Base-by-base conservation (phyloP, 352 stramenopile species). In the Globisporangium camurandrum region DNA sequence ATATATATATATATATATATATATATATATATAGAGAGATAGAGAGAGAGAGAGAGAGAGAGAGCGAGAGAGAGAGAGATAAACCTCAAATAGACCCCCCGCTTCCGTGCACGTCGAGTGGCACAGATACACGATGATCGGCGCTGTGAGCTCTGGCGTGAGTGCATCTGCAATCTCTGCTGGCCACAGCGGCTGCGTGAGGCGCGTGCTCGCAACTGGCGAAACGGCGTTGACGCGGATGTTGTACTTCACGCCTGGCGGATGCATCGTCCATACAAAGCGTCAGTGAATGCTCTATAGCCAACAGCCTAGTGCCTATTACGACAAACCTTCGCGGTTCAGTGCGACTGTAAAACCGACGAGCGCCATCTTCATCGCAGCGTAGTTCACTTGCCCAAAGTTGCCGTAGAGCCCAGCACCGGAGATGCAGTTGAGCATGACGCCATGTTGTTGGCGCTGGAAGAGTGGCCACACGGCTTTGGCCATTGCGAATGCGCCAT, bases 271-370 rank as follows among this genome's bases (percentile, higher is more conserved):
- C n/a, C n/a, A n/a, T n/a, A n/a, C n/a, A n/a, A n/a, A n/a, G n/a
- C n/a, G n/a, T n/a, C n/a, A n/a, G n/a, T n/a, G n/a, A n/a, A n/a
- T n/a, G n/a, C n/a, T n/a, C n/a, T n/a, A n/a, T n/a, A n/a, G n/a
- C n/a, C n/a, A n/a, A n/a, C n/a, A n/a, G n/a, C n/a, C n/a, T n/a
- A n/a, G n/a, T n/a, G n/a, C n/a, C n/a, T n/a, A n/a, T n/a, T n/a
- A n/a, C n/a, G n/a, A n/a, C n/a, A n/a, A n/a, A n/a, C n/a, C n/a
- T 59, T 96, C 87, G 62, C 90, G 79, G 31, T 86, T 86, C 31
- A 97, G 66, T 45, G 96, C 84, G 62, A 95, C 91, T 51, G 86
- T 94, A 50, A 98, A 85, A 37, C 92, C 92, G 38, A 97, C 86
- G 63, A 98, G 90, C 4, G 86, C 92, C 16, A 95, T 61, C 75